A percentile compares a stretch with the other conserved stretches of the same genome.
phyloP scores from a whole-genome alignment of 208 protist genomes.

The Porcisia deanei region DNA sequence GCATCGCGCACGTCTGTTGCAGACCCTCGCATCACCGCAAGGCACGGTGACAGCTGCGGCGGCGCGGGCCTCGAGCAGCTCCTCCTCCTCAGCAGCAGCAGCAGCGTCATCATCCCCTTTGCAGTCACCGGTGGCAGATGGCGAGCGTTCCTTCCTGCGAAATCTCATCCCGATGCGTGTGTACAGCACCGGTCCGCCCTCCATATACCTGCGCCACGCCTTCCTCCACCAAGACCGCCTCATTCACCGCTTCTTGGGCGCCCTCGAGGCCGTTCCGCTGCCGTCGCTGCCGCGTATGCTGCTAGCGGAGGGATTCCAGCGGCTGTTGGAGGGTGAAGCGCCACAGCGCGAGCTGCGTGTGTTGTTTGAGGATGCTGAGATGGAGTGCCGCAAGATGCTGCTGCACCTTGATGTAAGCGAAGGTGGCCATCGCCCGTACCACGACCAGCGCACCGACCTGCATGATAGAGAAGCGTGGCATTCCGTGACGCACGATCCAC shows the following conservation, averaged over 20 bases:
- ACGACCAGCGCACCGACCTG: constrained; percentile 1
- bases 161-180: constrained; percentile 75
- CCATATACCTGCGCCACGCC: constrained; percentile 63
- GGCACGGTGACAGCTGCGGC: background rate
- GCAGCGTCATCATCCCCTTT: background rate
- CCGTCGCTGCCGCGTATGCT: constrained; percentile 79
- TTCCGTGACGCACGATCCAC: constrained; percentile 54
- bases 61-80: background rate
- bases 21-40: background rate
- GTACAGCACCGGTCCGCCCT: constrained; percentile 52
- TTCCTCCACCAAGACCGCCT: constrained; percentile 73
- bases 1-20: constrained; percentile 5
- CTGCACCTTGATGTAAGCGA: constrained; percentile 33
- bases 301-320: constrained; percentile 83
- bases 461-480: constrained; percentile 32
- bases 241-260: constrained; percentile 52
- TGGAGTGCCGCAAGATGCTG: constrained; percentile 58
- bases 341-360: constrained; percentile 79
- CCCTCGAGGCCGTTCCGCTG: constrained; percentile 71
- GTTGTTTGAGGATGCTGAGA: constrained; percentile 76
- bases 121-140: constrained; percentile 1
- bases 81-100: constrained; percentile 1
- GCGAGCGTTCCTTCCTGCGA: constrained; percentile 68
- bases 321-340: constrained; percentile 59
- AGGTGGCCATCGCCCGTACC: background rate